These are phyloP conservation scores for Suillus weaverae DNA, from an alignment of 768 basidiomycete genomes.

Conservation along the genomic window DNA sequence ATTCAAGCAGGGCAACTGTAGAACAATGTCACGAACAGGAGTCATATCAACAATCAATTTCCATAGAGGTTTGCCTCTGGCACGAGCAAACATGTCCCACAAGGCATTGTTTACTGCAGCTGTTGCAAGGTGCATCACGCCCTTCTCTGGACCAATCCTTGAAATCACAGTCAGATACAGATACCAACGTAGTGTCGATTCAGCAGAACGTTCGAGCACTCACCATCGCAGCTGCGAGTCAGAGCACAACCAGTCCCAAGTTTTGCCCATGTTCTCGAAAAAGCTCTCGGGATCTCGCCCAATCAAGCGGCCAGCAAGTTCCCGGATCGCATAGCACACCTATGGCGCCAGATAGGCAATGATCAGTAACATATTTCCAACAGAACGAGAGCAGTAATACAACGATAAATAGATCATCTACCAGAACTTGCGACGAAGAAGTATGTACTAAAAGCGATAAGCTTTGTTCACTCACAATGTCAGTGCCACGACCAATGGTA, in stretches of 20 bases:
- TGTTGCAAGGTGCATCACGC: conserved; percentile 88
- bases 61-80: conserved; percentile 86
- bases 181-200: background rate
- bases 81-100: conserved; percentile 91
- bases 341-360: conserved; percentile 24
- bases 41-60: conserved; percentile 92
- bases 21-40: conserved; percentile 43
- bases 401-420: background rate
- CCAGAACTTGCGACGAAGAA: background rate
- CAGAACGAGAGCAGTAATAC: background rate
- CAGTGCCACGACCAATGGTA: conserved; percentile 92
- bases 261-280: conserved; percentile 87
- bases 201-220: conserved; percentile 18
- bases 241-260: conserved; percentile 83
- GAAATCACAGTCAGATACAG: background rate
- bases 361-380: background rate
- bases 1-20: background rate
- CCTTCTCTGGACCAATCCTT: conserved; percentile 94
- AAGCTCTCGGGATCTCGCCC: conserved; percentile 81
- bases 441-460: background rate
- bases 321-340: conserved; percentile 81
- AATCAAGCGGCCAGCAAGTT: conserved; percentile 78
- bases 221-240: conserved; percentile 93
- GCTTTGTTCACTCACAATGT: conserved; percentile 58
- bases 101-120: conserved; percentile 90